A percentile compares a stretch with the other conserved stretches of the same genome.
These are phyloP conservation scores for Spencermartinsiella europaea DNA, from an alignment of 805 yeast genomes.

Conservation along the genomic window DNA sequence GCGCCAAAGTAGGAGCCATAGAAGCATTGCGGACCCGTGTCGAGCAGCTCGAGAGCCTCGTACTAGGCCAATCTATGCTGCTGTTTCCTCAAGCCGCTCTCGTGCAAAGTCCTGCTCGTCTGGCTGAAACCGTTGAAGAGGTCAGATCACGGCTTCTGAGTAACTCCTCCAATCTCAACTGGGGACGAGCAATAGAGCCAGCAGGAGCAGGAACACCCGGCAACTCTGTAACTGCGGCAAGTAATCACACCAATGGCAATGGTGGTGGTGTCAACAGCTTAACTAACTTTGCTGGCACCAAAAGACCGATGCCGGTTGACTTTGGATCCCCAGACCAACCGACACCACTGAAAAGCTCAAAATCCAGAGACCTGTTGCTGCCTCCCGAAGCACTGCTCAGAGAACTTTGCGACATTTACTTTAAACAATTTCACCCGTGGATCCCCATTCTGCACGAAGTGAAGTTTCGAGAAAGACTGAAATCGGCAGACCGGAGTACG, in stretches of 20 bases:
- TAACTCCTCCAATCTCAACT: neutral
- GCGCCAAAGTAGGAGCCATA: conserved; percentile 3
- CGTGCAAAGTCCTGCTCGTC: neutral
- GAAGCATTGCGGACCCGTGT: conserved; percentile 7
- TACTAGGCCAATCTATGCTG: conserved; percentile 11
- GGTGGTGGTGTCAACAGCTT: neutral
- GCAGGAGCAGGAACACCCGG: neutral
- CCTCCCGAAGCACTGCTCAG: conserved; percentile 8
- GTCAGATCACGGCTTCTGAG: neutral
- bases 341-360: neutral
- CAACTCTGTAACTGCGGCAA: neutral
- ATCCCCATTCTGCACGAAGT: conserved; percentile 12
- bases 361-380: neutral
- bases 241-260: neutral
- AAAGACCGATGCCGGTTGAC: neutral
- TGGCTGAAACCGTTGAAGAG: neutral
- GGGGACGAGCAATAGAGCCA: neutral
- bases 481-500: neutral
- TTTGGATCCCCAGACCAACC: neutral
- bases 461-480: conserved; percentile 1
- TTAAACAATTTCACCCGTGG: conserved; percentile 13
- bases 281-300: too few relatives aligned
- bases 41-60: conserved; percentile 8
- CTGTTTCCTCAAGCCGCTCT: neutral
- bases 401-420: conserved; percentile 3